These are phyloP conservation scores for Solanum okadae DNA, from an alignment of 257 asterid genomes.

Conservation along the genomic window DNA sequence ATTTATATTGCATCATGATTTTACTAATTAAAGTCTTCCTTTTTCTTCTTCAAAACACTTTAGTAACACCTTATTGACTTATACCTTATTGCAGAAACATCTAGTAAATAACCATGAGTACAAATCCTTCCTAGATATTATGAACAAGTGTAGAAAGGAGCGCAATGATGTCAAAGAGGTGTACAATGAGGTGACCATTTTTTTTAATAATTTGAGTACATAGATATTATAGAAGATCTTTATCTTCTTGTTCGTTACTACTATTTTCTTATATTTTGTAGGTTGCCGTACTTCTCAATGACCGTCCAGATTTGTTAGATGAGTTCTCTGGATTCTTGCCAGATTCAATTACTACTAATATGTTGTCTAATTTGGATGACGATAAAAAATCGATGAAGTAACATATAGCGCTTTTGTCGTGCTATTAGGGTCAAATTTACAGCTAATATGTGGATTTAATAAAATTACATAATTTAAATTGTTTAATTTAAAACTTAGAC, in stretches of 20 bases:
- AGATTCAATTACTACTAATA: not conserved
- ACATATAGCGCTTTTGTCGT: too few species aligned
- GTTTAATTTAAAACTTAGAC: too few species aligned
- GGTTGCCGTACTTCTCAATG: not conserved
- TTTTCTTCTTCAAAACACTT: not conserved
- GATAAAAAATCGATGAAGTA: not conserved
- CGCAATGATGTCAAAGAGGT: not conserved
- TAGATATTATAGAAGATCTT: not conserved
- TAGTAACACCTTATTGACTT: not conserved
- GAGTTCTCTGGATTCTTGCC: not conserved
- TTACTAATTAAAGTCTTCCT: too few species aligned
- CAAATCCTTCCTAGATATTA: not conserved
- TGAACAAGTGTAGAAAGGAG: not conserved
- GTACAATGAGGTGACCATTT: not conserved
- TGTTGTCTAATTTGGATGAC: not conserved
- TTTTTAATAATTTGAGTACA: too few species aligned
- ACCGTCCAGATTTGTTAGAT: not conserved
- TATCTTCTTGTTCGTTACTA: not conserved
- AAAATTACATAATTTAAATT: too few species aligned
- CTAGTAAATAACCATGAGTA: not conserved
- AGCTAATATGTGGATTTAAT: not conserved
- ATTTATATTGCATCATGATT: not conserved
- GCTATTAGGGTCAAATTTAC: not conserved
- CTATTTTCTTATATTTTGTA: not conserved
- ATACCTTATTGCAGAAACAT: not conserved